These are phyloP conservation scores for Cajanus cajan DNA, from an alignment of 306 rosid species.

Conservation along the genomic window DNA sequence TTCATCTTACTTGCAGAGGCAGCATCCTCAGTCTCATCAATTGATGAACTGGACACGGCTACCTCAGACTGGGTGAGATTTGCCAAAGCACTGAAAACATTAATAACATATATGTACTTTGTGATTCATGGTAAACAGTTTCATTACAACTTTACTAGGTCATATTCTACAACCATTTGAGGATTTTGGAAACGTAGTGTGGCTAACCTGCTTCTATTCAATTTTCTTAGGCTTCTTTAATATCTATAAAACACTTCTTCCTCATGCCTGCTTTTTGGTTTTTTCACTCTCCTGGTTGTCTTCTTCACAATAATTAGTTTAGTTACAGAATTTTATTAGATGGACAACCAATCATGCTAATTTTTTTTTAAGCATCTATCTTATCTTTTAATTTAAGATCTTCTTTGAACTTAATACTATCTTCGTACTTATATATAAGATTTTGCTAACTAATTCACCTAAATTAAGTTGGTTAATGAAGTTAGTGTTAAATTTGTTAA, in stretches of 20 bases:
- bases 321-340: background rate
- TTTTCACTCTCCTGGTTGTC: background rate
- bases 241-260: background rate
- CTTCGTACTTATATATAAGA: too few relatives aligned
- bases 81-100: conserved; percentile 18
- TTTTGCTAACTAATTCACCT: too few relatives aligned
- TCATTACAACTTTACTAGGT: background rate
- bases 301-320: background rate
- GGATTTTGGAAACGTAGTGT: background rate
- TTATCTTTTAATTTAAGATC: background rate
- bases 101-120: background rate
- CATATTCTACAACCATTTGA: background rate
- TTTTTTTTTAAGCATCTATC: background rate
- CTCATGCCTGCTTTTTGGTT: background rate
- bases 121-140: background rate
- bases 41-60: conserved; percentile 78
- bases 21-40: conserved; percentile 90
- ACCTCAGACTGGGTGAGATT: conserved; percentile 89
- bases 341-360: background rate
- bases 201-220: background rate
- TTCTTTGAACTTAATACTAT: background rate
- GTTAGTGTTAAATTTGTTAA: too few relatives aligned
- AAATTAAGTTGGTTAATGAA: too few relatives aligned
- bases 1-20: conserved; percentile 77
- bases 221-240: background rate